A percentile compares a stretch with the other conserved stretches of the same genome.
phyloP scores from a whole-genome alignment of 2,329 filamentous ascomycete species.

The Claviceps humidiphila region DNA sequence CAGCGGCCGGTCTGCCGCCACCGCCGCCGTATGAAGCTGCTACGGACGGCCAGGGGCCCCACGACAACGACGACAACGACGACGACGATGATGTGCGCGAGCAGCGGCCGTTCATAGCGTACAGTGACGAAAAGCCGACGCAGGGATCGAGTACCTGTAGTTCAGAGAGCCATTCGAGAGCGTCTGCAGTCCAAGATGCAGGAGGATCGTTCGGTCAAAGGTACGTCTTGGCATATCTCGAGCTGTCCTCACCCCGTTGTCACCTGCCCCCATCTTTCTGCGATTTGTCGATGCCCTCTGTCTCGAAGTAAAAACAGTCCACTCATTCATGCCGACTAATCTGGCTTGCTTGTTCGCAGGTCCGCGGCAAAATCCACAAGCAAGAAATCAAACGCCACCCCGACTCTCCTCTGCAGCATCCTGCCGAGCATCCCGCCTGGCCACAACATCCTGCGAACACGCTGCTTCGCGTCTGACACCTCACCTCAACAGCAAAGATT shows the following conservation, averaged over 20 bases:
- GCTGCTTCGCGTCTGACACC: not conserved
- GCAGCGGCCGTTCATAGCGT: not conserved
- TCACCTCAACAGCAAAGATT: not conserved
- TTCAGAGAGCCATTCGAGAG: not conserved
- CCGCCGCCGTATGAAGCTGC: conserved; percentile 1
- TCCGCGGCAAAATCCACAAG: not conserved
- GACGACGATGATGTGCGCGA: not conserved
- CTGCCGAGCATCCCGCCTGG: conserved; percentile 3
- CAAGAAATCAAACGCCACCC: conserved; percentile 1
- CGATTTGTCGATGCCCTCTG: not conserved
- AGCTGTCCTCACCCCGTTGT: not conserved
- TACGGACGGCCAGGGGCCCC: not conserved
- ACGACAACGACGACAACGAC: not conserved
- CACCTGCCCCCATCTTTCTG: not conserved
- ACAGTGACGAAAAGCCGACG: not conserved
- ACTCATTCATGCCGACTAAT: not conserved
- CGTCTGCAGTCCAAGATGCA: not conserved
- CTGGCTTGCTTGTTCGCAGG: not conserved
- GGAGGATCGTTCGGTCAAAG: not conserved
- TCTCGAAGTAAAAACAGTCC: not conserved
- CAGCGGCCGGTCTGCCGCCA: not conserved
- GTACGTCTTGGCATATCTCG: not conserved
- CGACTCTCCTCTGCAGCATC: not conserved
- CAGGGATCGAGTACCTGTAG: not conserved
- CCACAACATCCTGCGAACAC: not conserved